phyloP scores from a whole-genome alignment of 805 yeast genomes.

The Wickerhamiella shivajii region DNA sequence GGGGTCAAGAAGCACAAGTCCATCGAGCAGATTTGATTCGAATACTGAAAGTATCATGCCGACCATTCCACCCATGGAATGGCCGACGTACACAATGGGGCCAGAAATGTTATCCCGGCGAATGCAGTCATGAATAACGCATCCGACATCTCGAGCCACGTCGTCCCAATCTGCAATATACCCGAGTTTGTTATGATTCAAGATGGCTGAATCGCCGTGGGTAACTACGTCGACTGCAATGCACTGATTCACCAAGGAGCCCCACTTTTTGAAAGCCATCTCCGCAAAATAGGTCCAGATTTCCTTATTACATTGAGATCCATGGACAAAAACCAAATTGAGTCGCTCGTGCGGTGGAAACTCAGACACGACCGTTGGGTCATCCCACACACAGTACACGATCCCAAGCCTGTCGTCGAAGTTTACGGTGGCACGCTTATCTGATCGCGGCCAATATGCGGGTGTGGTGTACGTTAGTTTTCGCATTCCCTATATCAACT shows the following conservation, averaged over 20 bases:
- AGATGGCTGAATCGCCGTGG: constrained; percentile 56
- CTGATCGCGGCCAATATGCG: constrained; percentile 15
- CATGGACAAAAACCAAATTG: constrained; percentile 45
- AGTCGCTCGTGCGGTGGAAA: constrained; percentile 19
- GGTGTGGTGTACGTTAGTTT: too few relatives aligned
- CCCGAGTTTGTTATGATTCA: constrained; percentile 44
- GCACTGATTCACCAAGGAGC: constrained; percentile 25
- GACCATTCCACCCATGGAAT: constrained; percentile 59
- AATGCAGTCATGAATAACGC: constrained; percentile 23
- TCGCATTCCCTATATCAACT: too few relatives aligned
- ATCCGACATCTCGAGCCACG: constrained; percentile 43
- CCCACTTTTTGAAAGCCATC: constrained; percentile 25
- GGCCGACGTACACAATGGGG: constrained; percentile 41
- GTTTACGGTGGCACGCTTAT: constrained; percentile 7
- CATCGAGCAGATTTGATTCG: constrained; percentile 40
- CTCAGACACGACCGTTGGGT: too few relatives aligned
- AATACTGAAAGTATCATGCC: constrained; percentile 34
- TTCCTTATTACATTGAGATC: constrained; percentile 48
- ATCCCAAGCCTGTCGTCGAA: constrained; percentile 30
- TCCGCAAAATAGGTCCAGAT: constrained; percentile 46
- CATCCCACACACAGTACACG: constrained; percentile 34
- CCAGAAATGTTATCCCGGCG: constrained; percentile 25
- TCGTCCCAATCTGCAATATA: constrained; percentile 48
- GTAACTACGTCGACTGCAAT: constrained; percentile 43
- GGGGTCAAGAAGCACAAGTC: constrained; percentile 47